Evolutionary conservation across 2,329 filamentous ascomycete species (phyloP).

Genomic region (Penicillium italicum): DNA sequence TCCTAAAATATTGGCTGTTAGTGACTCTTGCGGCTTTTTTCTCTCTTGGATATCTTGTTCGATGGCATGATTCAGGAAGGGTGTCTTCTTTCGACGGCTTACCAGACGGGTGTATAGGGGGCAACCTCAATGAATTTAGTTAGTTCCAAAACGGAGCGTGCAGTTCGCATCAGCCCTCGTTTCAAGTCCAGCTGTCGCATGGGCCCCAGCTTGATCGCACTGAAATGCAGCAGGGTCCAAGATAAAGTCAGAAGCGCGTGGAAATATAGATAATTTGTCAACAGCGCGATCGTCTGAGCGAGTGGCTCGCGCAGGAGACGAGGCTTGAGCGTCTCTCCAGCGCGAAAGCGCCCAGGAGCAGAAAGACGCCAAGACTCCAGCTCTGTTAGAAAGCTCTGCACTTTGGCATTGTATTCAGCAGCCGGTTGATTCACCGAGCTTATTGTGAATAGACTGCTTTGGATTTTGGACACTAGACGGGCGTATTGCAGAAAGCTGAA

Average conservation of each 20-base stretch:
- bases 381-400: neutral
- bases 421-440: neutral
- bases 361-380: neutral
- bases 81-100: neutral
- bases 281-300: neutral
- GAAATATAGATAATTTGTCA: neutral
- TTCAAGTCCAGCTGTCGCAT: slow-evolving; percentile 2
- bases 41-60: too few relatives aligned
- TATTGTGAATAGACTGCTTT: neutral
- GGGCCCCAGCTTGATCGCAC: neutral
- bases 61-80: too few relatives aligned
- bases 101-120: neutral
- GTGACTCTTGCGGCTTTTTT: neutral
- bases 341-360: neutral
- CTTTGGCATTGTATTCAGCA: neutral
- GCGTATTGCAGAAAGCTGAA: neutral
- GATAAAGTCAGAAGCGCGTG: neutral
- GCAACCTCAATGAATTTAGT: neutral
- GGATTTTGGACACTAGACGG: neutral
- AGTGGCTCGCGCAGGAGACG: neutral
- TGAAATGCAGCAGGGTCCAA: neutral
- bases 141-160: neutral
- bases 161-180: slow-evolving; percentile 2
- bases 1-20: neutral
- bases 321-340: neutral